These are phyloP conservation scores for Trametes cinnabarina DNA, from an alignment of 768 basidiomycete genomes.

Conservation along the genomic window DNA sequence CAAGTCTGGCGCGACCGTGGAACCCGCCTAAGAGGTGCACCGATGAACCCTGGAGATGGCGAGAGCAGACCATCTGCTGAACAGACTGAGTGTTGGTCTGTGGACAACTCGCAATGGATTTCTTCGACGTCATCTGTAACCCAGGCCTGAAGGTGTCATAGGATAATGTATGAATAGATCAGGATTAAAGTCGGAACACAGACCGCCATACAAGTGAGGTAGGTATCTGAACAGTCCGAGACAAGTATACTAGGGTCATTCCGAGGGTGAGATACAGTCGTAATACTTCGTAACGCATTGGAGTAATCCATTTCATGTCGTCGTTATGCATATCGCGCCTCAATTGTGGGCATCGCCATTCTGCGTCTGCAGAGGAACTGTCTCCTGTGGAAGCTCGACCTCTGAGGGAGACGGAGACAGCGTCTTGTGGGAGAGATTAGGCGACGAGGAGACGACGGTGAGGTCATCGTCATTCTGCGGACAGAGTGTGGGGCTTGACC, in stretches of 20 bases:
- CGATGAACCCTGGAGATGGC: too few relatives aligned
- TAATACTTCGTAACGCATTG: slow-evolving; percentile 11
- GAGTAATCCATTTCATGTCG: neutral
- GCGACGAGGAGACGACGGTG: slow-evolving; percentile 39
- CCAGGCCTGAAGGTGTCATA: neutral
- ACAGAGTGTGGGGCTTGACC: slow-evolving; percentile 45
- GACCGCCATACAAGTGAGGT: neutral
- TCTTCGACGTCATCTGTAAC: neutral
- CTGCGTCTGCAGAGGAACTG: neutral
- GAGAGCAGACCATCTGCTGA: too few relatives aligned
- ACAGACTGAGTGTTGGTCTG: too few relatives aligned
- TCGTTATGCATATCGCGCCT: too few relatives aligned
- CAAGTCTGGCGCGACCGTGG: too few relatives aligned
- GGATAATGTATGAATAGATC: neutral
- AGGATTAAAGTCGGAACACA: neutral
- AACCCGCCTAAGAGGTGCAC: too few relatives aligned
- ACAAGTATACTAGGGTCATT: neutral
- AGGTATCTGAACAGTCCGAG: neutral
- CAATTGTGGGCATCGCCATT: slow-evolving; percentile 5
- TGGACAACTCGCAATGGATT: too few relatives aligned
- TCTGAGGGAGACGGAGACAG: slow-evolving; percentile 24
- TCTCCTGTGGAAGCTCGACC: slow-evolving; percentile 20
- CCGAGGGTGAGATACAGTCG: slow-evolving; percentile 6
- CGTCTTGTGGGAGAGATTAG: slow-evolving; percentile 28
- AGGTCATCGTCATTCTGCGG: slow-evolving; percentile 42